phyloP scores from a whole-genome alignment of 306 rosid genomes.

The Ochetophila trinervis region DNA sequence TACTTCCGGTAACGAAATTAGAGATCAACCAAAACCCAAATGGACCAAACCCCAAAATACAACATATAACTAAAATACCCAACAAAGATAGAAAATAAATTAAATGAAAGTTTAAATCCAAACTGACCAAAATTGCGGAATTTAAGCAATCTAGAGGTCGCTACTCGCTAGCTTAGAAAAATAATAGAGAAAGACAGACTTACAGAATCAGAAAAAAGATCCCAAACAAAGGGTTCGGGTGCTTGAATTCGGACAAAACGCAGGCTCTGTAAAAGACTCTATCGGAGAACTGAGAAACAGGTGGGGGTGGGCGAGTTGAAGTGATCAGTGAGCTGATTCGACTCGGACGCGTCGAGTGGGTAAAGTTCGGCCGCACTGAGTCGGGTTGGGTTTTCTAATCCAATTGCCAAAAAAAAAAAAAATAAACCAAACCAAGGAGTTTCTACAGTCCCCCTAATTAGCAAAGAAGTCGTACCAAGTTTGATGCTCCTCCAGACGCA shows the following conservation, averaged over 20 bases:
- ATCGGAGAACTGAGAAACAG: neutral
- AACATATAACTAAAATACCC: neutral
- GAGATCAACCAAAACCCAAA: conserved; percentile 14
- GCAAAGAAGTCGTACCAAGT: too few relatives aligned
- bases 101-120: neutral
- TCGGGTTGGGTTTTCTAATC: too few relatives aligned
- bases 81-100: neutral
- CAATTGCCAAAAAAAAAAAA: too few relatives aligned
- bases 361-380: too few relatives aligned
- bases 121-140: neutral
- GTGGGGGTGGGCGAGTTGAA: neutral
- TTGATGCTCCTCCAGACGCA: too few relatives aligned
- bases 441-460: too few relatives aligned
- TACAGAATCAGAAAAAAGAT: conserved; percentile 1
- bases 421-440: too few relatives aligned
- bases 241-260: conserved; percentile 1
- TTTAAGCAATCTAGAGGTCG: neutral
- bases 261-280: neutral
- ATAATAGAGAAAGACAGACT: too few relatives aligned
- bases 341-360: conserved; percentile 4
- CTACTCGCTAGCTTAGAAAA: neutral
- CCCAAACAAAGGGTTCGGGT: neutral
- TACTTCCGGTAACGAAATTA: neutral
- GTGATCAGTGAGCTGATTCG: conserved; percentile 1
- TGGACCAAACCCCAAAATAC: conserved; percentile 6